A percentile compares a stretch with the other conserved stretches of the same genome.
phyloP scores from a whole-genome alignment of 2,329 filamentous ascomycete genomes.

The Neopestalotiopsis sp. region DNA sequence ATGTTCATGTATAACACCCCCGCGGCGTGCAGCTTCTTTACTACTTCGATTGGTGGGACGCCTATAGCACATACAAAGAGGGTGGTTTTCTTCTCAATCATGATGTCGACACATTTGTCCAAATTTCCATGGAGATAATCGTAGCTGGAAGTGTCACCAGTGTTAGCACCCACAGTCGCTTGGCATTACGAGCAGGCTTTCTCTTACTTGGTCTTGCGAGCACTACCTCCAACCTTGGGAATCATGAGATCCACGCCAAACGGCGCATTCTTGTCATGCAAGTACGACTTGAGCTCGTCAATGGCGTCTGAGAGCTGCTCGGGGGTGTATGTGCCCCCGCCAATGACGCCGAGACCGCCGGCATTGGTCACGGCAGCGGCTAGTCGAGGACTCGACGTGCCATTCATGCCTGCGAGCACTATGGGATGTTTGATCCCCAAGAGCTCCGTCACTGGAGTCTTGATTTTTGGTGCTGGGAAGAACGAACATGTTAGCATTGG shows the following conservation, averaged over 20 bases:
- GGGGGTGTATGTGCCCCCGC: constrained; percentile 90
- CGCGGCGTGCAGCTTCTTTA: constrained; percentile 54
- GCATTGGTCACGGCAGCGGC: constrained; percentile 96
- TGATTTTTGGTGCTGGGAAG: not conserved
- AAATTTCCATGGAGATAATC: constrained; percentile 40
- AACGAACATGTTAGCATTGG: not conserved
- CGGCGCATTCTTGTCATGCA: constrained; percentile 82
- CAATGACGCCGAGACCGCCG: constrained; percentile 92
- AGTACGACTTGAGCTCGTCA: constrained; percentile 83
- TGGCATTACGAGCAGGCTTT: not conserved
- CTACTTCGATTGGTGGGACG: constrained; percentile 35
- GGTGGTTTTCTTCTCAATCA: constrained; percentile 39
- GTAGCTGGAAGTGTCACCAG: constrained; percentile 18
- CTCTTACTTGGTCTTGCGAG: constrained; percentile 36
- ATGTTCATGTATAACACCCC: constrained; percentile 99
- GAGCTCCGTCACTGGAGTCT: constrained; percentile 88
- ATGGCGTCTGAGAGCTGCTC: constrained; percentile 96
- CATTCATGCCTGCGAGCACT: constrained; percentile 96
- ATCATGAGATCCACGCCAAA: constrained; percentile 42
- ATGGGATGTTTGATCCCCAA: constrained; percentile 95
- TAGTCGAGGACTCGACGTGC: constrained; percentile 91
- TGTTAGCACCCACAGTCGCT: not conserved
- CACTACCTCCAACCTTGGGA: constrained; percentile 38
- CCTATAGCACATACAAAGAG: constrained; percentile 41
- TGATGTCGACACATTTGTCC: constrained; percentile 37